phyloP scores from a whole-genome alignment of 371 early-diverging fungal genomes.

The Rhizopus delemar region DNA sequence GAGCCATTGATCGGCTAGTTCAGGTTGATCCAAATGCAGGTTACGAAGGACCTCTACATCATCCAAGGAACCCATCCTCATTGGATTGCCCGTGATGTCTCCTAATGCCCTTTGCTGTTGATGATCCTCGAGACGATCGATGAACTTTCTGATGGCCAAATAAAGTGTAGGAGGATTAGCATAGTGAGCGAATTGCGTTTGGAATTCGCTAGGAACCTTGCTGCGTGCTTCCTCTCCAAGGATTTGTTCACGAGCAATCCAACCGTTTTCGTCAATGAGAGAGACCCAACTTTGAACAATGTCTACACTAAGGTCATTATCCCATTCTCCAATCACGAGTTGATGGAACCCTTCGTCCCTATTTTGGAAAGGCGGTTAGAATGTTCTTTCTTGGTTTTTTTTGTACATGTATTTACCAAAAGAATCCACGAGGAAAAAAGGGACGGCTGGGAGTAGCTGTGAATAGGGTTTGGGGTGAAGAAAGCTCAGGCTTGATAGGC shows the following conservation, averaged over 20 bases:
- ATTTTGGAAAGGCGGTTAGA: neutral
- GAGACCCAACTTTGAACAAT: conserved; percentile 81
- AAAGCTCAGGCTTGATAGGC: conserved; percentile 57
- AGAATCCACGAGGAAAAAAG: conserved; percentile 95
- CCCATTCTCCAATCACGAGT: conserved; percentile 84
- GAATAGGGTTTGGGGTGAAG: conserved; percentile 72
- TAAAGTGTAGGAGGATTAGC: conserved; percentile 94
- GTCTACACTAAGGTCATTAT: conserved; percentile 82
- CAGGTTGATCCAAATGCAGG: conserved; percentile 50
- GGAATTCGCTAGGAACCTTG: conserved; percentile 89
- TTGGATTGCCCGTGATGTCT: conserved; percentile 9
- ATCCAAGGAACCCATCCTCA: conserved; percentile 26
- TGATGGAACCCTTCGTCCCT: conserved; percentile 96
- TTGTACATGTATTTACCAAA: conserved; percentile 62
- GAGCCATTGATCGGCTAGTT: conserved; percentile 61
- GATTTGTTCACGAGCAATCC: conserved; percentile 95
- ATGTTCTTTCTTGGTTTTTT: neutral
- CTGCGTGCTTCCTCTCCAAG: conserved; percentile 92
- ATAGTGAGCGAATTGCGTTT: conserved; percentile 88
- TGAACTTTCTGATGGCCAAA: conserved; percentile 66
- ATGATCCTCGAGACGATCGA: conserved; percentile 45
- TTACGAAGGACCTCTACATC: conserved; percentile 45
- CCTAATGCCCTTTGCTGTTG: conserved; percentile 5
- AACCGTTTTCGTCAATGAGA: conserved; percentile 84
- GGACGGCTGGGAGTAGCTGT: conserved; percentile 89